Percentiles rank a stretch among this genome's conserved stretches.
These are phyloP conservation scores for Sutorius eximius DNA, from an alignment of 1,284 basidiomycete species.

Conservation along the genomic window DNA sequence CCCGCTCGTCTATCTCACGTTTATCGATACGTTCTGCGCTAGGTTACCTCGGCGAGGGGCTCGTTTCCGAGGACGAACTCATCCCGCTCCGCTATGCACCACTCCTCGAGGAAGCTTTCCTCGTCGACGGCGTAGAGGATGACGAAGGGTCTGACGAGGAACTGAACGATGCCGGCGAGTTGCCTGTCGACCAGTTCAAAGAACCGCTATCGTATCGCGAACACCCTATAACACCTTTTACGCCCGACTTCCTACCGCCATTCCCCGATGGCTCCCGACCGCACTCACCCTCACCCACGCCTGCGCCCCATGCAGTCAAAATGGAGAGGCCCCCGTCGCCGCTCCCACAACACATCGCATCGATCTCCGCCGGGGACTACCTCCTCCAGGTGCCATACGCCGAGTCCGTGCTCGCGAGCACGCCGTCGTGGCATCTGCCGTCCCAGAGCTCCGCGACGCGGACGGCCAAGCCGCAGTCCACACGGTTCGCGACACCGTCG, in stretches of 20 bases:
- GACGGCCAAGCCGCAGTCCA: constrained; percentile 18
- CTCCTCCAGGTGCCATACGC: constrained; percentile 66
- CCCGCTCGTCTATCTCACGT: constrained; percentile 1
- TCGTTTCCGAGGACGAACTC: constrained; percentile 53
- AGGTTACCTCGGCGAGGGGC: constrained; percentile 64
- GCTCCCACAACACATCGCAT: constrained; percentile 34
- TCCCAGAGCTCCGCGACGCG: constrained; percentile 33
- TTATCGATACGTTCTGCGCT: constrained; percentile 18
- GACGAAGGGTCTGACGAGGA: constrained; percentile 40
- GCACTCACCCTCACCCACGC: constrained; percentile 35
- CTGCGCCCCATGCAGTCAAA: constrained; percentile 34
- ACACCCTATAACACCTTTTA: constrained; percentile 22
- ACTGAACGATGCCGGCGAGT: constrained; percentile 22
- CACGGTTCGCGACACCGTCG: constrained; percentile 42
- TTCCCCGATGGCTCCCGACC: constrained; percentile 47
- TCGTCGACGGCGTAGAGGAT: constrained; percentile 40
- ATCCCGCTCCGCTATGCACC: constrained; percentile 57
- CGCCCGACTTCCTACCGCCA: constrained; percentile 38
- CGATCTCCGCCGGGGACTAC: constrained; percentile 50
- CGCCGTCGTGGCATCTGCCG: constrained; percentile 69
- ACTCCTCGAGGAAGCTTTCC: constrained; percentile 2
- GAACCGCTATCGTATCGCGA: constrained; percentile 30
- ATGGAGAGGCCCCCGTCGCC: constrained; percentile 34
- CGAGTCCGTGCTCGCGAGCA: constrained; percentile 60
- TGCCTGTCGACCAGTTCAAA: constrained; percentile 15